Evolutionary conservation across 2,329 filamentous ascomycete genomes (phyloP).

Genomic region (Stemphylium beticola): DNA sequence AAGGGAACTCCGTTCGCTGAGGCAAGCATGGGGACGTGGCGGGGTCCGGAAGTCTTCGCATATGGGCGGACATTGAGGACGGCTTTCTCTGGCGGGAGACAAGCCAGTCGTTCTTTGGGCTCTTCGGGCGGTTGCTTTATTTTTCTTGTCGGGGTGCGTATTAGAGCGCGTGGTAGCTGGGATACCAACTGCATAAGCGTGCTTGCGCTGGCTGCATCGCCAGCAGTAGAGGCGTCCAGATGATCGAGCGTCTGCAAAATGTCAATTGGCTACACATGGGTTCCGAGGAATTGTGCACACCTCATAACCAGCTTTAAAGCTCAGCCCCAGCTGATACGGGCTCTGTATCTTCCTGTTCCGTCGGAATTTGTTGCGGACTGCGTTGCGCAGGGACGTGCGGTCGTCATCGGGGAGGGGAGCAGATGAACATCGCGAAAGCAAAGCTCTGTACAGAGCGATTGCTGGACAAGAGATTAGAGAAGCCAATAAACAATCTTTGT

Average conservation of each 20-base stretch:
- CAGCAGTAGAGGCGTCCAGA: conserved; percentile 51
- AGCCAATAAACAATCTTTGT: neutral
- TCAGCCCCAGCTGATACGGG: conserved; percentile 64
- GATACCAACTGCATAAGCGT: conserved; percentile 40
- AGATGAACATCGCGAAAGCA: conserved; percentile 64
- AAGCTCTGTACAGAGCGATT: conserved; percentile 74
- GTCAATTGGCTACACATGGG: conserved; percentile 11
- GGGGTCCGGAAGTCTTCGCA: conserved; percentile 56
- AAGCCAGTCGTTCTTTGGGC: conserved; percentile 31
- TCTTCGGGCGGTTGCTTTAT: conserved; percentile 11
- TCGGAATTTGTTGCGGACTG: conserved; percentile 68
- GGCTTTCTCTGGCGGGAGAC: conserved; percentile 45
- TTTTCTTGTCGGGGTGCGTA: conserved; percentile 19
- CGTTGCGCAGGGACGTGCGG: conserved; percentile 59
- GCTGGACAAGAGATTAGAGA: conserved; percentile 51
- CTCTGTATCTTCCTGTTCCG: conserved; percentile 66
- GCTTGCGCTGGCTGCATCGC: conserved; percentile 33
- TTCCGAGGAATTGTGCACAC: conserved; percentile 40
- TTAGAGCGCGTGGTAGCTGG: conserved; percentile 49
- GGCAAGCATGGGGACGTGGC: conserved; percentile 66
- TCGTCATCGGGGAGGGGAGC: conserved; percentile 62
- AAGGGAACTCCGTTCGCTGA: conserved; percentile 66
- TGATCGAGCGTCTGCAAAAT: conserved; percentile 48
- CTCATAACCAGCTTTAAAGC: conserved; percentile 73
- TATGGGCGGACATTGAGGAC: conserved; percentile 61